A percentile compares a stretch with the other conserved stretches of the same genome.
These are phyloP conservation scores for Coemansia sp. DNA, from an alignment of 192 early-diverging fungal genomes.

Conservation along the genomic window DNA sequence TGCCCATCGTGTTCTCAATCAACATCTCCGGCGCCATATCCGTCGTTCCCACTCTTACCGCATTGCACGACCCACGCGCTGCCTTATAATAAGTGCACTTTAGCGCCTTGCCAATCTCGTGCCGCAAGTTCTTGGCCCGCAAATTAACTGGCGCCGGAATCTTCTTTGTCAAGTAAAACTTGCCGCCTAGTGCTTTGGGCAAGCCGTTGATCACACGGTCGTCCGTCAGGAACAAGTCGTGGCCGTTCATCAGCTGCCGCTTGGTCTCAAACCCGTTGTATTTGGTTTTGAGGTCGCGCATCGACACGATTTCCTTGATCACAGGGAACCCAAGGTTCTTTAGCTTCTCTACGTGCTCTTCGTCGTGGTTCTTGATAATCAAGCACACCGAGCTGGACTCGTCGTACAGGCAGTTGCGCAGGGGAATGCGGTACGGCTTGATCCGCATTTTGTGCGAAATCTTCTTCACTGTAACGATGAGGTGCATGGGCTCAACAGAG, in stretches of 20 bases:
- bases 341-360: constrained; percentile 74
- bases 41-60: constrained; percentile 73
- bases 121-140: constrained; percentile 19
- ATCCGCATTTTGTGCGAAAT: constrained; percentile 59
- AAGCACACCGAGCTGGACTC: constrained; percentile 78
- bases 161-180: constrained; percentile 84
- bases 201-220: constrained; percentile 72
- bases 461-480: constrained; percentile 70
- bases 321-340: constrained; percentile 62
- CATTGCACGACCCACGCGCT: constrained; percentile 47
- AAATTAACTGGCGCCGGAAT: constrained; percentile 48
- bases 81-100: constrained; percentile 29
- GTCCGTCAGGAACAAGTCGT: constrained; percentile 89
- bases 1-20: constrained; percentile 73
- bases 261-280: constrained; percentile 80
- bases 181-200: constrained; percentile 77
- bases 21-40: constrained; percentile 59
- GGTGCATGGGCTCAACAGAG: constrained; percentile 56
- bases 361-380: constrained; percentile 83
- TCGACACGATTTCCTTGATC: constrained; percentile 68
- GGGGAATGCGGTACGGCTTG: constrained; percentile 71
- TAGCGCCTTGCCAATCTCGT: constrained; percentile 28
- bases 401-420: constrained; percentile 65
- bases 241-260: constrained; percentile 69
- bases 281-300: constrained; percentile 75